Evolutionary conservation across 2,329 filamentous ascomycete genomes (phyloP).

Genomic region (Apiospora arundinis): DNA sequence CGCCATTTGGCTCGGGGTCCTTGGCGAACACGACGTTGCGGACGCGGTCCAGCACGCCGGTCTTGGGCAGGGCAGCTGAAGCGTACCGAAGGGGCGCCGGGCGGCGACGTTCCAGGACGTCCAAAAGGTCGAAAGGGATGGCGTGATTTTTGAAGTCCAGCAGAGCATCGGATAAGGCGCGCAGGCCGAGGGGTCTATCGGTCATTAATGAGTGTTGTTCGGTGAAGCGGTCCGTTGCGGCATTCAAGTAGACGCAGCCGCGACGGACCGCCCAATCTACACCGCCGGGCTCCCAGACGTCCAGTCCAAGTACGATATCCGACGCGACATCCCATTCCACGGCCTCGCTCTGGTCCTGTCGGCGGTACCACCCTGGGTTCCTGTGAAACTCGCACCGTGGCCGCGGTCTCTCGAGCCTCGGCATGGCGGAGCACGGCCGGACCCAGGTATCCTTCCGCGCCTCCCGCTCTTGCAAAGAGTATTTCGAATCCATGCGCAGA

Average conservation of each 20-base stretch:
- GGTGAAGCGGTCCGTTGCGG: not conserved
- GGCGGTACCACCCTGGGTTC: not conserved
- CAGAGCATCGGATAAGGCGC: no score
- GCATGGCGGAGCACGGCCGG: no score
- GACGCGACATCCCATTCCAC: not conserved
- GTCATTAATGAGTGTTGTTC: not conserved
- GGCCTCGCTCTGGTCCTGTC: no score
- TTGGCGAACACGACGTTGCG: not conserved
- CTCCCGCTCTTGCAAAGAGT: not conserved
- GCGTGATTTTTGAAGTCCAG: not conserved
- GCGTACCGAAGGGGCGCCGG: not conserved
- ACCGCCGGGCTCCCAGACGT: not conserved
- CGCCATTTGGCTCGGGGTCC: no score
- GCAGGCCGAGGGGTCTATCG: not conserved
- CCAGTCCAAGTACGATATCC: not conserved
- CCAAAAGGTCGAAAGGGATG: not conserved
- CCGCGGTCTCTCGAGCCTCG: no score
- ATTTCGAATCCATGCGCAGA: not conserved
- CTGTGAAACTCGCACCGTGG: not conserved
- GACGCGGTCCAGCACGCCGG: not conserved
- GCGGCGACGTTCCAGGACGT: not conserved
- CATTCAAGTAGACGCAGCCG: not conserved
- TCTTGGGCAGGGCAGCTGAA: not conserved
- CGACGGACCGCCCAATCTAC: not conserved
- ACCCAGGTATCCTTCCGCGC: not conserved